phyloP scores from a whole-genome alignment of 2,329 filamentous ascomycete species.

The Botrytis porri region DNA sequence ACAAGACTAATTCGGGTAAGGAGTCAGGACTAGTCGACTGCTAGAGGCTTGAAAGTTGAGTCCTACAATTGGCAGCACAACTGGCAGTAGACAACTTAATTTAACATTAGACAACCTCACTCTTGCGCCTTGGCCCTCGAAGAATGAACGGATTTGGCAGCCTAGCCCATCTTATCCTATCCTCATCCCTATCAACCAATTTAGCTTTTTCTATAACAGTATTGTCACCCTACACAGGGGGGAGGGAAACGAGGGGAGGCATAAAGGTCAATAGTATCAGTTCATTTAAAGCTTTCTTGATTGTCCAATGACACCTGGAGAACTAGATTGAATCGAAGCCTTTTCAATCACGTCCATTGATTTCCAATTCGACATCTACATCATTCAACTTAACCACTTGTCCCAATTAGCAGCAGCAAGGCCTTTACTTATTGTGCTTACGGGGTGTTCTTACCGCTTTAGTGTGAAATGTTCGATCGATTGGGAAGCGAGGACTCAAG shows the following conservation, averaged over 20 bases:
- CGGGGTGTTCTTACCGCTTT: slow-evolving; percentile 7
- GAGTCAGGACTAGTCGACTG: not conserved
- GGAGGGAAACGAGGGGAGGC: not conserved
- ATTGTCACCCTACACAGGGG: not conserved
- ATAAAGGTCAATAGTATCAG: slow-evolving; percentile 7
- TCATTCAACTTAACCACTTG: not conserved
- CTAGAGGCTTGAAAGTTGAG: slow-evolving; percentile 2
- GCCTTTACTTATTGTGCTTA: not conserved
- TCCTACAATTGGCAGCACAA: not conserved
- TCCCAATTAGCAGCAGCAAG: slow-evolving; percentile 12
- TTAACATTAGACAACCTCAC: not conserved
- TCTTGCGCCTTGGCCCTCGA: not conserved
- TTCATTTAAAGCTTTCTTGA: not conserved
- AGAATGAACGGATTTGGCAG: not conserved
- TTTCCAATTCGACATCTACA: not conserved
- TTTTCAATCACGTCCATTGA: not conserved
- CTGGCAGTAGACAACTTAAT: not conserved
- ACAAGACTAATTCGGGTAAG: not conserved
- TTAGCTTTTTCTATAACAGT: slow-evolving; percentile 3
- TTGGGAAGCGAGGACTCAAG: not conserved
- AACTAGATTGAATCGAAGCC: slow-evolving; percentile 13
- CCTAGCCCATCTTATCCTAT: not conserved
- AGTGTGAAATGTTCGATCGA: slow-evolving; percentile 3
- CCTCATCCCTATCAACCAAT: not conserved
- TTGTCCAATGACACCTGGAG: not conserved